phyloP scores from a whole-genome alignment of 2,329 filamentous ascomycete species.

The Myriosclerotinia scirpicola region DNA sequence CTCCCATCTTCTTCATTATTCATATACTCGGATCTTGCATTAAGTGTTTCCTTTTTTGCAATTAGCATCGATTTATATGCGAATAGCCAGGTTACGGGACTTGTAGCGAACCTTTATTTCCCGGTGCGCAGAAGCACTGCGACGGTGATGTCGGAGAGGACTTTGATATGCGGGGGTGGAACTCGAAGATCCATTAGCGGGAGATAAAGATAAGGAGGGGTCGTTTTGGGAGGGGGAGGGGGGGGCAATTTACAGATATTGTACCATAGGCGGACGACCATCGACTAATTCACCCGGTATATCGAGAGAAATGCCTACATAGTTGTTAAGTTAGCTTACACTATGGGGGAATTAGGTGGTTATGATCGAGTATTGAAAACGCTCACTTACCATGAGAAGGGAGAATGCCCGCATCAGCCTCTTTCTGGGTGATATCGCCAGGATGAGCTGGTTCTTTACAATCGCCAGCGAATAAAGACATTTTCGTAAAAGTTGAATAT shows the following conservation, averaged over 20 bases:
- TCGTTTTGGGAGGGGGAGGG: neutral
- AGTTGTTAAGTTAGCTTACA: constrained; percentile 4
- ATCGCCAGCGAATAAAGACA: constrained; percentile 29
- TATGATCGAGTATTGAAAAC: neutral
- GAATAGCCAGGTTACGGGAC: neutral
- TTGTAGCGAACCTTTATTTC: constrained; percentile 51
- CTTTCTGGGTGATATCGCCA: constrained; percentile 34
- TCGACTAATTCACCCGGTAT: constrained; percentile 44
- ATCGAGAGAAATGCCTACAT: constrained; percentile 44
- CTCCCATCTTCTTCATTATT: constrained; percentile 81
- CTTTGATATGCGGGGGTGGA: constrained; percentile 52
- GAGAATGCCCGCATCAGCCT: constrained; percentile 44
- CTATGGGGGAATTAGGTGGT: neutral
- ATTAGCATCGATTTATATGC: constrained; percentile 11
- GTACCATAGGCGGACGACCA: constrained; percentile 43
- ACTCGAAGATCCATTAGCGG: constrained; percentile 41
- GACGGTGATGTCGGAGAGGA: constrained; percentile 64
- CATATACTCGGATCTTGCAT: constrained; percentile 83
- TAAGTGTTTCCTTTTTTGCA: constrained; percentile 69
- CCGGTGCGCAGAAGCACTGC: constrained; percentile 58
- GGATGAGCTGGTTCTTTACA: constrained; percentile 29
- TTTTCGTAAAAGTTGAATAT: constrained; percentile 21
- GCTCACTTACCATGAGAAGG: constrained; percentile 48
- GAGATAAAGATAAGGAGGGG: constrained; percentile 15
- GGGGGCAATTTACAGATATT: constrained; percentile 36